Evolutionary conservation across 2,329 filamentous ascomycete species (phyloP), one percentile per base, ranked within the genome.

Genomic region (Mycosphaerella sp.): DNA sequence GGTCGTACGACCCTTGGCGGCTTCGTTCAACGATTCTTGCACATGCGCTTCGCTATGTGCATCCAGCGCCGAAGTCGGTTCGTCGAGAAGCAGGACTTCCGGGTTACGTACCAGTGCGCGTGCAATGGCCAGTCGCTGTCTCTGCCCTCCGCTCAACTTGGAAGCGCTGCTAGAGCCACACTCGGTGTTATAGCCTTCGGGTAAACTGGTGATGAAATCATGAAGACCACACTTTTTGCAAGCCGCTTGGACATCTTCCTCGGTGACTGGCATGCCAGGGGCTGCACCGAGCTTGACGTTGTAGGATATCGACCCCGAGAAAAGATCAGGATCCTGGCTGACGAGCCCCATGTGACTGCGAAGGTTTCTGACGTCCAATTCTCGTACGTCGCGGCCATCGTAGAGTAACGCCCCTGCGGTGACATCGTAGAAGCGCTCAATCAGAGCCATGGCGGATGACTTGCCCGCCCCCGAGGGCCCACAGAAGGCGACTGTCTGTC

Each of bases 1-100:
- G 54, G 86, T 87, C 1, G 87, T 80, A 48, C 71, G 64, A 3
- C 68, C 72, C 40, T 66, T 63, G 4, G 70, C 66, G 6, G 71
- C 72, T 16, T 67, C 68, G 7, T 65, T 66, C 32, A 75, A 67
- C 1, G 72, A 69, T 34, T 64, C 63, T 39, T 73, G 71, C 21
- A 76, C 67, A 25, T 69, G 66, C 37, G 64, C 61, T 54, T 75
- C 73, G 16, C 68, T 73, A 37, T 71, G 70, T 8, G 73, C 71
- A 54, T 76, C 73, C 3, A 76, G 61, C 41, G 73, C 71, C 37
- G 70, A 73, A 4, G 73, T 75, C 10, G 70, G 70, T 57, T 76
- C 73, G 51, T 75, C 73, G 0, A 76, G 67, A 1, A 75, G 62
- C 17, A 76, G 63, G 1, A 75, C 67, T 44, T 72, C 67, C 1